Conservation (phyloP, 495 filamentous ascomycete genomes). For the Neurospora sp. region DNA sequence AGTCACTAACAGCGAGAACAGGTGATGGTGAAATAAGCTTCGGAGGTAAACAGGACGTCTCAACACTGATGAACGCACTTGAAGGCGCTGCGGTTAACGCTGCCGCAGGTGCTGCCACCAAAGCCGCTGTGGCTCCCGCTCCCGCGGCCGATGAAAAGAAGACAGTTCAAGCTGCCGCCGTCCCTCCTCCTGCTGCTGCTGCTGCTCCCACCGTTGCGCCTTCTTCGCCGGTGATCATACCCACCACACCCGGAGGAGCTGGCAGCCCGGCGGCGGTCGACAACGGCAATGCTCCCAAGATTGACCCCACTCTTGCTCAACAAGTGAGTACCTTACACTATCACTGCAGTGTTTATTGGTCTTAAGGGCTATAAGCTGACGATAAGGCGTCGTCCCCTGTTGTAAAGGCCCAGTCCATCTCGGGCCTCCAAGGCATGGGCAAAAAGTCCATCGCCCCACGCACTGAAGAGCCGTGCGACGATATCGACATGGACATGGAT, state of each 20-base stretch:
- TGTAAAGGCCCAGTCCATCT: conserved; percentile 27
- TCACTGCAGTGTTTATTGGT: neutral
- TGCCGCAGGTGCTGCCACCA: conserved; percentile 21
- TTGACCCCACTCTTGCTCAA: conserved; percentile 26
- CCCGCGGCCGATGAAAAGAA: conserved; percentile 3
- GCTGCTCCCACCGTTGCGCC: conserved; percentile 1
- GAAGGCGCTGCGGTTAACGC: conserved; percentile 40
- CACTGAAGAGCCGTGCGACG: neutral
- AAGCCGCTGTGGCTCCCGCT: conserved; percentile 2
- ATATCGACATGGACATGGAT: neutral
- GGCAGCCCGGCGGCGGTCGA: conserved; percentile 16
- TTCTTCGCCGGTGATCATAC: neutral
- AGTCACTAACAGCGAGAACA: conserved; percentile 28
- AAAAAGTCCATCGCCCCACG: conserved; percentile 38
- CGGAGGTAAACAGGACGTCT: conserved; percentile 42
- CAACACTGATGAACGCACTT: conserved; percentile 37
- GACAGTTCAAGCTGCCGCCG: conserved; percentile 5
- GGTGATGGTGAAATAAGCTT: conserved; percentile 56
- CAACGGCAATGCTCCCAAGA: neutral
- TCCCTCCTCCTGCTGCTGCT: conserved; percentile 8
- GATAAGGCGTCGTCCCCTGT: conserved; percentile 2
- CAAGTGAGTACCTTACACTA: conserved; percentile 19
- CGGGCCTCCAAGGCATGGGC: conserved; percentile 37
- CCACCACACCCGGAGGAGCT: conserved; percentile 2
- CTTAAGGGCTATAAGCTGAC: neutral